Conservation (phyloP, 2,329 filamentous ascomycete genomes). For the Pleomassaria siparia region DNA sequence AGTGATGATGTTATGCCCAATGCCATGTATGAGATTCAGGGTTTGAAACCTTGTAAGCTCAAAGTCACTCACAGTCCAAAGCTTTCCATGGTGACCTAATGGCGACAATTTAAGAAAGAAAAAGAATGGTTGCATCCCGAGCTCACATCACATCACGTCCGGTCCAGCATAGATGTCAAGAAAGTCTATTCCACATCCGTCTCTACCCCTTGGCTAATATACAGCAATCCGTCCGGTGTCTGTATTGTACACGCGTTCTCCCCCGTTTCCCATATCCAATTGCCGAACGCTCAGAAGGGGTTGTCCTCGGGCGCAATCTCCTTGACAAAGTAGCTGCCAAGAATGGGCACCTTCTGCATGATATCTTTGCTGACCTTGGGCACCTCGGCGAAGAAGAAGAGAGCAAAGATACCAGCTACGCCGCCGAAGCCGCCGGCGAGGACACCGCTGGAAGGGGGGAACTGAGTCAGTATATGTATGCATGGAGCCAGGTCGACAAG, state of each 20-base stretch:
- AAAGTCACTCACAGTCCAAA: too few relatives aligned
- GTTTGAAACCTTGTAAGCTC: too few relatives aligned
- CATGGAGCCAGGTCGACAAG: neutral
- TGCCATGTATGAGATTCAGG: neutral
- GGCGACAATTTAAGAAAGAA: too few relatives aligned
- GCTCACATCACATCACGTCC: neutral
- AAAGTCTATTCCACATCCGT: constrained; percentile 31
- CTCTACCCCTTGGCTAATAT: constrained; percentile 27
- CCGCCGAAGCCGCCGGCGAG: constrained; percentile 60
- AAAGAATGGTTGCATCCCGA: too few relatives aligned
- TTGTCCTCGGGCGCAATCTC: constrained; percentile 66
- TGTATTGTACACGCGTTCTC: neutral
- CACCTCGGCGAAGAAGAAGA: constrained; percentile 67
- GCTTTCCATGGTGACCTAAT: too few relatives aligned
- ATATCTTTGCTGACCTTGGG: constrained; percentile 65
- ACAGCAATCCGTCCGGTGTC: constrained; percentile 23
- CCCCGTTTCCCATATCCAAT: constrained; percentile 3
- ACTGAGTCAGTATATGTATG: constrained; percentile 13
- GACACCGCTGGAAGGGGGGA: constrained; percentile 30
- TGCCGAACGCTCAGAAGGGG: constrained; percentile 47
- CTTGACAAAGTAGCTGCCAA: constrained; percentile 59
- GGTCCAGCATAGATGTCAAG: neutral
- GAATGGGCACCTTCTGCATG: constrained; percentile 60
- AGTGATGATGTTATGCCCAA: neutral
- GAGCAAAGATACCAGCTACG: constrained; percentile 58